Percentiles rank a stretch among this genome's conserved stretches.
phyloP scores from a whole-genome alignment of 257 asterid genomes.

The Lycium ferocissimum region DNA sequence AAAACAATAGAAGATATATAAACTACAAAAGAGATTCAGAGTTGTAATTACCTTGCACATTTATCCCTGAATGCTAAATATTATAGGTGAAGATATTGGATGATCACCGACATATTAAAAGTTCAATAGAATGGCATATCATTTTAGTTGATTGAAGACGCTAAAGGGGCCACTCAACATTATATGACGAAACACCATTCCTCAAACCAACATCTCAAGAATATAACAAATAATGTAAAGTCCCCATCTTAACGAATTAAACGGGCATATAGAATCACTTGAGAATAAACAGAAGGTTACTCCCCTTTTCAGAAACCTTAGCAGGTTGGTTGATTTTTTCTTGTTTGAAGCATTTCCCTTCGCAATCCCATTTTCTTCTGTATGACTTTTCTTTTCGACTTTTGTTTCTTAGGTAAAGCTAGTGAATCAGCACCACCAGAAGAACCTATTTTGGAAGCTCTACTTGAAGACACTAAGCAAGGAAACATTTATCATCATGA shows the following conservation, averaged over 20 bases:
- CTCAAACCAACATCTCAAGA: neutral
- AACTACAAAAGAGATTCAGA: neutral
- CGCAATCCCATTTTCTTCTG: too few relatives aligned
- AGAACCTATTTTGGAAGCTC: too few relatives aligned
- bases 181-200: neutral
- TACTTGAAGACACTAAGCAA: too few relatives aligned
- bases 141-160: neutral
- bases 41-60: neutral
- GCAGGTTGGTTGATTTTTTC: slow-evolving; percentile 50
- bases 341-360: too few relatives aligned
- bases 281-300: neutral
- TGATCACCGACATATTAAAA: neutral
- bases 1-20: slow-evolving; percentile 15
- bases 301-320: slow-evolving; percentile 36
- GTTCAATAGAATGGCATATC: neutral
- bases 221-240: neutral
- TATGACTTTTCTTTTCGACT: too few relatives aligned
- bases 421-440: too few relatives aligned
- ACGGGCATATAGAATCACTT: neutral
- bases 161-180: neutral
- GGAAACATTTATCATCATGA: neutral
- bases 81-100: neutral
- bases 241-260: neutral
- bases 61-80: neutral
- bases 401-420: too few relatives aligned